These are phyloP conservation scores for Trypanosoma melophagium DNA, from an alignment of 208 protist genomes.

Conservation along the genomic window DNA sequence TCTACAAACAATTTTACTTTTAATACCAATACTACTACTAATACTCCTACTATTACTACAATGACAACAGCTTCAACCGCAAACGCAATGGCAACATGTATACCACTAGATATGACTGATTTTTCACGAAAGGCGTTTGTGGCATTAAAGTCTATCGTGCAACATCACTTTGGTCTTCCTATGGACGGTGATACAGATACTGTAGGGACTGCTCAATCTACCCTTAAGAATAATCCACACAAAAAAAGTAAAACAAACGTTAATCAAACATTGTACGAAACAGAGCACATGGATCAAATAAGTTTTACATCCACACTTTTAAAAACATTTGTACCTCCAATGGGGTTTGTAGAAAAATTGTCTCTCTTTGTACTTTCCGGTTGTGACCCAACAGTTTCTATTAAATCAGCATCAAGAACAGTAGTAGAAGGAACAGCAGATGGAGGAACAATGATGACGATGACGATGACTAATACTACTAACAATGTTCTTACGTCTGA, in stretches of 20 bases:
- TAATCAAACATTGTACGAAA: constrained; percentile 20
- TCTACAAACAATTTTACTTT: too few species aligned
- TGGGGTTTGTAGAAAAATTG: constrained; percentile 54
- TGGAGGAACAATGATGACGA: too few species aligned
- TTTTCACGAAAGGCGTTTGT: constrained; percentile 62
- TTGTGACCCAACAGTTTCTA: neutral
- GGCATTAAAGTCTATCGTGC: constrained; percentile 50
- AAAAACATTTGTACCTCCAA: constrained; percentile 60
- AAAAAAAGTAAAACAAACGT: neutral
- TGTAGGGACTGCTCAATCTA: neutral
- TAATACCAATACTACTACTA: too few species aligned
- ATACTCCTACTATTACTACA: too few species aligned
- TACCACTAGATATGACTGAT: constrained; percentile 71
- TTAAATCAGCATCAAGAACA: neutral
- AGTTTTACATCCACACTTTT: constrained; percentile 32
- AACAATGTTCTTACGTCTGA: neutral
- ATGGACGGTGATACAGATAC: constrained; percentile 3
- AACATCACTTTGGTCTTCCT: constrained; percentile 34
- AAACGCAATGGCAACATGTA: constrained; percentile 35
- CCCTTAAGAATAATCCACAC: neutral
- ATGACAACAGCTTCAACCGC: too few species aligned
- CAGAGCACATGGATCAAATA: constrained; percentile 33
- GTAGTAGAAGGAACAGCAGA: neutral
- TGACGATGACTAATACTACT: too few species aligned
- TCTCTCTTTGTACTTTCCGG: constrained; percentile 52